Conservation (phyloP, 805 yeast species). For the Yamadazyma paraphyllophila region DNA sequence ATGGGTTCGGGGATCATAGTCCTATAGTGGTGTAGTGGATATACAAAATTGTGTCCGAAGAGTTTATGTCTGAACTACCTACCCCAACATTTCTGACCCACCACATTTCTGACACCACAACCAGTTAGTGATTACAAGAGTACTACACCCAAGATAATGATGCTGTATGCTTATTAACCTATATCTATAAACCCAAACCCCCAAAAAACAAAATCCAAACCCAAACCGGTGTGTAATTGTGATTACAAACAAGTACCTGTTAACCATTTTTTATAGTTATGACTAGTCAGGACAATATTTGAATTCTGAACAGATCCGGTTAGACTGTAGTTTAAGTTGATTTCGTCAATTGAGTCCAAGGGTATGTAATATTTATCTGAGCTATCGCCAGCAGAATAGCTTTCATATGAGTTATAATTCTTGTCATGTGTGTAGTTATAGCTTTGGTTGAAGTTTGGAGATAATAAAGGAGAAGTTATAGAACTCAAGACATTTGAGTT, state of each 20-base stretch:
- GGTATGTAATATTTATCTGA: conserved; percentile 7
- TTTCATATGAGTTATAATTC: neutral
- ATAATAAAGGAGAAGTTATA: conserved; percentile 38
- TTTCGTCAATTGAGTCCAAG: conserved; percentile 13
- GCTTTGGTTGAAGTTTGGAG: conserved; percentile 15
- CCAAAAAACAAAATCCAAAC: neutral
- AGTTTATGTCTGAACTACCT: too few species aligned
- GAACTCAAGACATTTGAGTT: conserved; percentile 11
- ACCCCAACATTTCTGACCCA: too few species aligned
- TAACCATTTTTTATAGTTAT: conserved; percentile 17
- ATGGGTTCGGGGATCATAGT: too few species aligned
- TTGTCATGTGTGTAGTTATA: neutral
- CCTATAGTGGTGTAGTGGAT: too few species aligned
- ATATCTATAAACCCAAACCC: neutral
- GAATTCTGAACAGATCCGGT: neutral
- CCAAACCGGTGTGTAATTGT: neutral
- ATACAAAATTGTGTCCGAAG: too few species aligned
- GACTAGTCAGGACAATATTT: conserved; percentile 9
- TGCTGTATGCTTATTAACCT: conserved; percentile 4
- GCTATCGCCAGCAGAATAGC: conserved; percentile 1
- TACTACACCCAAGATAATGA: too few species aligned
- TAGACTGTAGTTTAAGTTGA: conserved; percentile 12
- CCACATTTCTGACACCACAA: too few species aligned
- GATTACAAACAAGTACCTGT: conserved; percentile 11
- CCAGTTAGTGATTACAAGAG: too few species aligned